phyloP scores from a whole-genome alignment of 495 filamentous ascomycete genomes.

The Stereocaulon alpinum region DNA sequence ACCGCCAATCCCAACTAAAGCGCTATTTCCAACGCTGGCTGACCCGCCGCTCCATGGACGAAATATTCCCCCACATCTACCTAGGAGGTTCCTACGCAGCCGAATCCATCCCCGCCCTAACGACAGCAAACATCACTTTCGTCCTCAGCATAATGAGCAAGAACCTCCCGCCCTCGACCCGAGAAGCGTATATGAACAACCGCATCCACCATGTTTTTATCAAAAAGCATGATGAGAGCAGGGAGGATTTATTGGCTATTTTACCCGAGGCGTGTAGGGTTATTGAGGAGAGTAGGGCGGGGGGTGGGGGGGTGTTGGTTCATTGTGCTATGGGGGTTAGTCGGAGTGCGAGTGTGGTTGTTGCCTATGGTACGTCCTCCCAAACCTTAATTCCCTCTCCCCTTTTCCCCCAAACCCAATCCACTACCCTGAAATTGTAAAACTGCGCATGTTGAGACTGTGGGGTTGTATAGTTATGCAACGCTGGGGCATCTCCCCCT shows the following conservation, averaged over 20 bases:
- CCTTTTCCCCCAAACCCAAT: too few relatives aligned
- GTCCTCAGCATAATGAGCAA: slow-evolving; percentile 12
- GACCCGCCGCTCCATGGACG: neutral
- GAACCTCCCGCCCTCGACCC: slow-evolving; percentile 7
- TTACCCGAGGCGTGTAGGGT: neutral
- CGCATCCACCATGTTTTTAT: slow-evolving; percentile 2
- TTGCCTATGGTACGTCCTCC: slow-evolving; percentile 10
- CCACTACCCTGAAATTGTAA: too few relatives aligned
- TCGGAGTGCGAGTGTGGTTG: slow-evolving; percentile 8
- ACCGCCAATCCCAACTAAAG: neutral
- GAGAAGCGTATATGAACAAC: slow-evolving; percentile 1
- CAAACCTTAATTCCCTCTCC: too few relatives aligned
- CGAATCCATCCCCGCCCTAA: slow-evolving; percentile 7
- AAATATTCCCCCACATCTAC: slow-evolving; percentile 1
- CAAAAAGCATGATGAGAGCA: slow-evolving; percentile 6
- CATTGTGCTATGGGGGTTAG: slow-evolving; percentile 15
- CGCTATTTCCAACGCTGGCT: slow-evolving; percentile 6
- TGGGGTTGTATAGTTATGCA: slow-evolving; percentile 6
- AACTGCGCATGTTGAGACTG: too few relatives aligned
- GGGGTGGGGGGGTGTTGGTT: slow-evolving; percentile 4
- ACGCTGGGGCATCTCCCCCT: slow-evolving; percentile 2
- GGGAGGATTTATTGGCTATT: slow-evolving; percentile 2
- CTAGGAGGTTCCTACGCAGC: slow-evolving; percentile 9
- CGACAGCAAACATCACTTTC: slow-evolving; percentile 5
- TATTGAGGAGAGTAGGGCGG: slow-evolving; percentile 3